Base-by-base conservation (phyloP, 2,329 filamentous ascomycete species). In the Penicillium janthinellum region DNA sequence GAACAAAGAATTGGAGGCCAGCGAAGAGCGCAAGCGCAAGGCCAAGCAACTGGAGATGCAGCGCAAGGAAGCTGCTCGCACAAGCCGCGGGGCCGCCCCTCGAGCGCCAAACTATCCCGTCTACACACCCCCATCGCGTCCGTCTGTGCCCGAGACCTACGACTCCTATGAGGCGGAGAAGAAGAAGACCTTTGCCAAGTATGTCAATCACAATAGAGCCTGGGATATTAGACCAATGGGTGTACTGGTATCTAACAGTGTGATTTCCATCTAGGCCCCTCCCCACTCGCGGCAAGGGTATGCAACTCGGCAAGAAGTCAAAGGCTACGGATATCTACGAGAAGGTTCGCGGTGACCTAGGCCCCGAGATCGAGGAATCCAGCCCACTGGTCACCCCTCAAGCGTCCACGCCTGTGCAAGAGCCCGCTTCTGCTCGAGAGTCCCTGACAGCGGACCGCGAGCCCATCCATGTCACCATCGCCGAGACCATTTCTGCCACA, bases 41-140 rank as follows among this genome's bases (percentile, higher is more conserved):
- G 96, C 95, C 54, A 99, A 98, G 83, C 95, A 99, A 79, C 84
- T 99, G 71, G 96, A 99, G 79, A 90, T 99, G 86, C 95, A 99
- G 81, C 91, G 95, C 76, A 99, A 98, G 81, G 96, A 99, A 75
- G 89, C 94, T 71, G 90, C 91, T 64, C 88, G 94, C 68, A 88
- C 83, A 70, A 88, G 88, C 50, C 88, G 91, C 67, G 81, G 82
- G 64, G 82, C 77, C 71, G 82, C 86, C 70, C 88, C 91, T 49
- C 87, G 92, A 68, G 86, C 91, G 54, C 91, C 92, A 38, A 86
- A 88, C 59, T 98, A 96, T 77, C 92, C 92, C 20, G 90, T 92
- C 63, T 98, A 96, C 78, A 96, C 90, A 25, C 88, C 92, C 15
- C 90, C 91, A 45, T 82, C 87, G 20, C 88, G 90, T 63, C 86